Evolutionary conservation across 164 flowering plant genomes (phyloP).

Genomic region (Stephania japonica): DNA sequence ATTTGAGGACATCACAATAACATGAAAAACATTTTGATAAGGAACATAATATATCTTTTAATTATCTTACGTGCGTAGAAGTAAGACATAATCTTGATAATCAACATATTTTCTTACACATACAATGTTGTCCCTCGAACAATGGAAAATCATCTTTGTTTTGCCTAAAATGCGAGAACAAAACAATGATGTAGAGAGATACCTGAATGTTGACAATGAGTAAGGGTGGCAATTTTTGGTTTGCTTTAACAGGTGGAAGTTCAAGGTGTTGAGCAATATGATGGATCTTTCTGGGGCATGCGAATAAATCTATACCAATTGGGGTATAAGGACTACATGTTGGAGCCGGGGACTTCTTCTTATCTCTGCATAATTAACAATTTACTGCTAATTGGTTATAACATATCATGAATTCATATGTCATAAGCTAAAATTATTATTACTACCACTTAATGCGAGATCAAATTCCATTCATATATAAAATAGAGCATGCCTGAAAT

Average conservation of each 20-base stretch:
- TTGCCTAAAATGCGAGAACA: background rate
- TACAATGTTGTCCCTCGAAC: background rate
- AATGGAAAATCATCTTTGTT: background rate
- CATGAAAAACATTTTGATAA: background rate
- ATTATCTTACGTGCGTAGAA: background rate
- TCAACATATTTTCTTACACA: no score
- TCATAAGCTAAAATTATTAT: background rate
- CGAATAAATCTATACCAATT: conserved; percentile 82
- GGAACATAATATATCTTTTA: background rate
- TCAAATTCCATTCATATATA: background rate
- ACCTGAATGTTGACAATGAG: conserved; percentile 96
- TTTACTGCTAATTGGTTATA: background rate
- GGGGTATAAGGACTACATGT: conserved; percentile 63
- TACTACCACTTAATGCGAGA: background rate
- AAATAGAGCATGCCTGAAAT: conserved; percentile 58
- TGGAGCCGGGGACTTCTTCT: conserved; percentile 67
- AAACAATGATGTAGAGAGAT: background rate
- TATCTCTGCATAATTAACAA: conserved; percentile 56
- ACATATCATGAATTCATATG: background rate
- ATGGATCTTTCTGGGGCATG: conserved; percentile 64
- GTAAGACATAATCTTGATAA: no score
- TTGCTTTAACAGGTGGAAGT: conserved; percentile 63
- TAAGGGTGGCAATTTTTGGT: conserved; percentile 63
- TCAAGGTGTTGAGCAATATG: conserved; percentile 94
- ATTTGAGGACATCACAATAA: background rate